Evolutionary conservation across 257 asterid species (phyloP), one percentile per base, ranked within the genome.

Genomic region (Cynanchum wilfordii): DNA sequence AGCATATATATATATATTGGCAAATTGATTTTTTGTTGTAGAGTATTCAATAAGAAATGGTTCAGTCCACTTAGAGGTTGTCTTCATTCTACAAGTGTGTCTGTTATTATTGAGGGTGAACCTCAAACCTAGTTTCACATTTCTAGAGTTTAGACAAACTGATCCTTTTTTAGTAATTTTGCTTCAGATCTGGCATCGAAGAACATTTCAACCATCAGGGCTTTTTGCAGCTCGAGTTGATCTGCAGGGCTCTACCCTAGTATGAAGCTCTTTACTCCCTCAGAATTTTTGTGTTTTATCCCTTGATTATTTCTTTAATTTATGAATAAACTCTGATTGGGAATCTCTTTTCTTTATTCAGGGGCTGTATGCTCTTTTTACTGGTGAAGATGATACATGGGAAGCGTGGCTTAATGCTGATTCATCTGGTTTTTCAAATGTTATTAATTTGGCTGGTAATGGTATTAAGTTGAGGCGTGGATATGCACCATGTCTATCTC

Each of bases 221-320:
- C 93, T 95, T 66, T 95, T 89, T 87, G 99, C 99, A 40, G 98
- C 98, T 81, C 95, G 99, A 70, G 88, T 95, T 83, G 96, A 95
- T 86, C 84, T 95, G 79, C 98, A 95, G 84, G 99, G 99, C 82
- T 89, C 93, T 72, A 80, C 83, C 75, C 79, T 88, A 11, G 99
- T 94, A 94, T 70, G 95, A 4, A 73, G 29, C 40, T 42, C 24
- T 42, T 77, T 71, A 72, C 69, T 55, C 75, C 76, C 22, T 55
- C 72, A 60, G 22, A 33, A 50, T 62, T 25, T 64, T 77, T 27
- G 49, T 22, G 55, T n/a, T 77, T 64, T 33, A 65, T 49, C 29
- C 71, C 50, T 17, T 56, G 15, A 60, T 60, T 66, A 30, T 38
- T 47, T 36, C 30, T 68, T 72, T 68, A 22, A 68, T 74, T 49